Evolutionary conservation across 2,329 filamentous ascomycete genomes (phyloP).

Genomic region (Apiospora pterosperma): DNA sequence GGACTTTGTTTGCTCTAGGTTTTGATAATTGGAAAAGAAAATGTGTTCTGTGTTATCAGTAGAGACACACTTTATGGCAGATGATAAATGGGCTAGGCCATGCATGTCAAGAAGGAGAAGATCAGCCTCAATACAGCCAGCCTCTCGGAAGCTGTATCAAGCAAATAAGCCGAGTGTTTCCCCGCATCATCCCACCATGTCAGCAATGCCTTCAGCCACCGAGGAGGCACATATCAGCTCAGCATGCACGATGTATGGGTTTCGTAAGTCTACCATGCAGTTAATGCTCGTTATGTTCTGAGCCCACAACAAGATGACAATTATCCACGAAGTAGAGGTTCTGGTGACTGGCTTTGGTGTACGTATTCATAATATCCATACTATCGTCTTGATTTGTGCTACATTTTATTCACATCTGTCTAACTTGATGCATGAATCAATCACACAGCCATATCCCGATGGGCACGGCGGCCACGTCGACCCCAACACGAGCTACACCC

Average conservation of each 20-base stretch:
- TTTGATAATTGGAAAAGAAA: no score
- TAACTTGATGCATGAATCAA: no score
- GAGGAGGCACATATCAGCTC: neutral
- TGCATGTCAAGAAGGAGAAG: neutral
- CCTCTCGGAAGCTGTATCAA: neutral
- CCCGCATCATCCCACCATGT: neutral
- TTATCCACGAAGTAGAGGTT: neutral
- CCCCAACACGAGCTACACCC: conserved; percentile 2
- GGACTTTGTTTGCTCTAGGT: no score
- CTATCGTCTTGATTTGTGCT: no score
- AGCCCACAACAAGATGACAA: neutral
- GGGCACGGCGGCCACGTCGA: conserved; percentile 6
- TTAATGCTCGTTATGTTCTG: neutral
- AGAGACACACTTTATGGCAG: no score
- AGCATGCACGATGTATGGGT: no score
- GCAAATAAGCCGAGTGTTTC: neutral
- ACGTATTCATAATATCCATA: neutral
- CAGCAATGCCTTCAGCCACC: neutral
- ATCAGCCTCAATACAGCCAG: neutral
- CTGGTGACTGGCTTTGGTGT: neutral
- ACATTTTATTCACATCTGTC: neutral
- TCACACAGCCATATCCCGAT: conserved; percentile 7
- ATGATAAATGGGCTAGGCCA: neutral
- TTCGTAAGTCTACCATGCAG: neutral
- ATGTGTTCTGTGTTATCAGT: no score